These are phyloP conservation scores for Aspergillus coremiiformis DNA, from an alignment of 495 filamentous ascomycete genomes.

Conservation along the genomic window DNA sequence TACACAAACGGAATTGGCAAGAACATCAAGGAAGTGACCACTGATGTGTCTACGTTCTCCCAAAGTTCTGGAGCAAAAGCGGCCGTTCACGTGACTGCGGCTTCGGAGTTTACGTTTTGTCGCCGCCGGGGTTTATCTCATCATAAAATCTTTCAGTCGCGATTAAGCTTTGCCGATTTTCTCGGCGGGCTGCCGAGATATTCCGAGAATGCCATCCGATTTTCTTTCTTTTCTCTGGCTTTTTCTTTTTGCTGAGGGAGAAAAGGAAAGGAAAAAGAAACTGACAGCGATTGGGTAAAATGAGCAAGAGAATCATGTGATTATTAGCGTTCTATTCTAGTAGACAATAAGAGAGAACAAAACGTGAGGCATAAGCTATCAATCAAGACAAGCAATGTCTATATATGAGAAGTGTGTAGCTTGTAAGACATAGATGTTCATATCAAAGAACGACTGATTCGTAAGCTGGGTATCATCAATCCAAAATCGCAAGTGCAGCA, in stretches of 20 bases:
- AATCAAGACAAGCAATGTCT: neutral
- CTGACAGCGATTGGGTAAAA: no score
- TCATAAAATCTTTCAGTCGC: neutral
- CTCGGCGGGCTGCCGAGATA: neutral
- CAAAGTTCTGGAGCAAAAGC: slow-evolving; percentile 11
- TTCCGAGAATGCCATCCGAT: no score
- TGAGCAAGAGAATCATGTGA: no score
- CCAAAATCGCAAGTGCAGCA: slow-evolving; percentile 4
- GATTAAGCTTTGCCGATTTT: neutral
- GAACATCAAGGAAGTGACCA: neutral
- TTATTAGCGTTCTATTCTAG: neutral
- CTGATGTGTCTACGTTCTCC: slow-evolving; percentile 18
- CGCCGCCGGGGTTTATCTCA: slow-evolving; percentile 7
- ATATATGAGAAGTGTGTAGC: neutral
- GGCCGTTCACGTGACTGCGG: slow-evolving; percentile 25
- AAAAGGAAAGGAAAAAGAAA: neutral
- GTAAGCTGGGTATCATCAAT: slow-evolving; percentile 17
- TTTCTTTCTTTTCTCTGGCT: no score
- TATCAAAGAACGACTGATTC: slow-evolving; percentile 4
- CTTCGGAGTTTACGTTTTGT: slow-evolving; percentile 20
- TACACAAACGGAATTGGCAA: neutral
- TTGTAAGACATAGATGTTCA: neutral
- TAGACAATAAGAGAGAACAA: neutral
- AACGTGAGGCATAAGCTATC: neutral
- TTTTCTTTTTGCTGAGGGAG: no score